A percentile compares a stretch with the other conserved stretches of the same genome.
Conservation (phyloP, 768 basidiomycete genomes). For the Calocera viscosa region DNA sequence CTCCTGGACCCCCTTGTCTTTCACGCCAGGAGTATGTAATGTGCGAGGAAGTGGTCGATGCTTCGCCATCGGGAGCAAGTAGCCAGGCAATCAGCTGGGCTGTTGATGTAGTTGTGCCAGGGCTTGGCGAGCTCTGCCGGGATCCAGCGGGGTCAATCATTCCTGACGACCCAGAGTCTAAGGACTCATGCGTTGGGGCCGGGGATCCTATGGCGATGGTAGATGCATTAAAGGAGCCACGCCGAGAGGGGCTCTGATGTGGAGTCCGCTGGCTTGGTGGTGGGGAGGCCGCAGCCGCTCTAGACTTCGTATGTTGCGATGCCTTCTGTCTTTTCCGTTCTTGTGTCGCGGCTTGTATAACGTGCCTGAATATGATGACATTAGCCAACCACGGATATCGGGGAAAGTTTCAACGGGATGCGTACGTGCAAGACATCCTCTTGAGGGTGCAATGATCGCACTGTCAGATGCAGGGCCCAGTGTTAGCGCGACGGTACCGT, state of each 20-base stretch:
- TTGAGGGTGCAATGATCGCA: constrained; percentile 1
- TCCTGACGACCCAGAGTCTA: not conserved
- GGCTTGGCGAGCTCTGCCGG: not conserved
- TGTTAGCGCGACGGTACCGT: constrained; percentile 5
- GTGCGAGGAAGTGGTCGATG: not conserved
- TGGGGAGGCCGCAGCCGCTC: not conserved
- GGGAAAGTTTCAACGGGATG: not conserved
- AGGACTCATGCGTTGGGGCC: not conserved
- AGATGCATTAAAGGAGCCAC: not conserved
- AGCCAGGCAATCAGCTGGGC: not conserved
- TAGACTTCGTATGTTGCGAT: constrained; percentile 1
- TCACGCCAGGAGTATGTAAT: not conserved
- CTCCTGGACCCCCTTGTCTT: not conserved
- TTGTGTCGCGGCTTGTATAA: not conserved
- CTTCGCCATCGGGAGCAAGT: not conserved
- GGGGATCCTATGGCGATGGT: not conserved
- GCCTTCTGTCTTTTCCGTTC: constrained; percentile 6
- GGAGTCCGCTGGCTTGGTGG: not conserved
- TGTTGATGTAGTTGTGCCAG: not conserved
- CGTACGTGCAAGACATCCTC: constrained; percentile 7
- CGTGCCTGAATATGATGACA: not conserved
- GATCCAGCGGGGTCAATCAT: not conserved
- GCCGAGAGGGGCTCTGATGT: not conserved
- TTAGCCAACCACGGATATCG: not conserved
- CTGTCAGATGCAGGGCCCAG: not conserved